Evolutionary conservation across 108 stramenopile genomes (phyloP), one percentile per base, ranked within the genome.

Genomic region (Pseudonitzschia multiseries): DNA sequence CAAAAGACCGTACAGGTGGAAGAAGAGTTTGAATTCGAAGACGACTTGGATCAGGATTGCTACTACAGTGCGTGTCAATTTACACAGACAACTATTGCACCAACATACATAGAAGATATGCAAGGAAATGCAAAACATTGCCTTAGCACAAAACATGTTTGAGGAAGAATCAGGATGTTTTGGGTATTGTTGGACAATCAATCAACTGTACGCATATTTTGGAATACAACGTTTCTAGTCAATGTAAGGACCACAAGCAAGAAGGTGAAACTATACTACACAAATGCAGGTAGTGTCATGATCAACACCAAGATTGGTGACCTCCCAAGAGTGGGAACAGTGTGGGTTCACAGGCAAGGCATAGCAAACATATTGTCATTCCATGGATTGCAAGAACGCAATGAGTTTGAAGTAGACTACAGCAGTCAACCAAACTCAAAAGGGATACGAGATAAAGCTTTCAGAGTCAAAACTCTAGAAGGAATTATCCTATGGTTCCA

Each of bases 311-410:
- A 36, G 46, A 75, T 68, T 32, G 84, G 69, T 0, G 51, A 62
- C 4, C 50, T 85, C 4, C 57, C 75, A 24, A 78, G 84, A 41
- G 66, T 65, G 21, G 70, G 70, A 6, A 48, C 66, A 0, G 70
- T 81, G 4, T 78, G 69, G 66, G 70, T 59, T 42, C 48, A 75
- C 29, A 62, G 48, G 22, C 40, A 71, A 40, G 75, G 78, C 0
- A 57, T 82, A 14, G 78, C 84, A 4, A 85, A 82, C 28, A 62
- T 85, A 15, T 36, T 85, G 22, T 53, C 52, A 36, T 36, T 36
- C 6, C 36, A 36, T 36, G 22, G 5, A 3, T 22, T 22, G 8
- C 22, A 53, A 8, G 22, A 53, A 4, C 5, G 8, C 2, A n/a
- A 22, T 8, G 52, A 8, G 2, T 53, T 53, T 8, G 22, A 22